Evolutionary conservation across 2,329 filamentous ascomycete species (phyloP).

Genomic region (Emergomyces pasteurianus): DNA sequence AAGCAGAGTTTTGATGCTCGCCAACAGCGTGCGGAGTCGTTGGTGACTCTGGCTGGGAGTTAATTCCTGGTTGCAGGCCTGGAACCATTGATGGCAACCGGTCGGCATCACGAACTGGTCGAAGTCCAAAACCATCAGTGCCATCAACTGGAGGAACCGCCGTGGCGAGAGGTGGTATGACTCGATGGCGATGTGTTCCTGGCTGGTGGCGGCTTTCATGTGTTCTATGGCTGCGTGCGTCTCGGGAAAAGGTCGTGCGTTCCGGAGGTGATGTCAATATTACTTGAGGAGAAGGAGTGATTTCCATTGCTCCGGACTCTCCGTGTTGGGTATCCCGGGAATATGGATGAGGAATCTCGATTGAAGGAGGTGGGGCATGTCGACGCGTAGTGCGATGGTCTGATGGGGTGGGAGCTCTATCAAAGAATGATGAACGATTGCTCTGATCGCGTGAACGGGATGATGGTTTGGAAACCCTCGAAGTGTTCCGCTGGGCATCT

Average conservation of each 20-base stretch:
- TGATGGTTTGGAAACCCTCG: slow-evolving; percentile 19
- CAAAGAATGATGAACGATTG: slow-evolving; percentile 25
- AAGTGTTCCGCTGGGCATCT: slow-evolving; percentile 49
- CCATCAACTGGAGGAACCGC: slow-evolving; percentile 56
- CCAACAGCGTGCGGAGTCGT: slow-evolving; percentile 67
- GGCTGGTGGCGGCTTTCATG: slow-evolving; percentile 29
- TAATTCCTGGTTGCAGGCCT: slow-evolving; percentile 54
- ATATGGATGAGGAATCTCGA: slow-evolving; percentile 58
- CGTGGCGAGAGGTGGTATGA: slow-evolving; percentile 55
- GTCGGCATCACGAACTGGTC: slow-evolving; percentile 70
- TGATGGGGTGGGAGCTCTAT: slow-evolving; percentile 43
- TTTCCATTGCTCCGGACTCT: slow-evolving; percentile 45
- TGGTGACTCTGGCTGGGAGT: slow-evolving; percentile 85
- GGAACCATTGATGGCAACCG: slow-evolving; percentile 72
- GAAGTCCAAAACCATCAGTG: slow-evolving; percentile 58
- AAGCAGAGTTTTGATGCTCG: slow-evolving; percentile 43
- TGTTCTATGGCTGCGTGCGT: slow-evolving; percentile 38
- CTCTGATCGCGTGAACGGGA: slow-evolving; percentile 19
- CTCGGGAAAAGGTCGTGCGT: slow-evolving; percentile 50
- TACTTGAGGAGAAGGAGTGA: slow-evolving; percentile 50
- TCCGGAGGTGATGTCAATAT: slow-evolving; percentile 61
- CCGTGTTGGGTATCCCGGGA: slow-evolving; percentile 36
- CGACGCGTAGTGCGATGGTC: slow-evolving; percentile 54
- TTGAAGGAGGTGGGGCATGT: slow-evolving; percentile 71
- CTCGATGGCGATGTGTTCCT: slow-evolving; percentile 41